Evolutionary conservation across 2,329 filamentous ascomycete species (phyloP).

Genomic region (Diaporthe citriasiana): DNA sequence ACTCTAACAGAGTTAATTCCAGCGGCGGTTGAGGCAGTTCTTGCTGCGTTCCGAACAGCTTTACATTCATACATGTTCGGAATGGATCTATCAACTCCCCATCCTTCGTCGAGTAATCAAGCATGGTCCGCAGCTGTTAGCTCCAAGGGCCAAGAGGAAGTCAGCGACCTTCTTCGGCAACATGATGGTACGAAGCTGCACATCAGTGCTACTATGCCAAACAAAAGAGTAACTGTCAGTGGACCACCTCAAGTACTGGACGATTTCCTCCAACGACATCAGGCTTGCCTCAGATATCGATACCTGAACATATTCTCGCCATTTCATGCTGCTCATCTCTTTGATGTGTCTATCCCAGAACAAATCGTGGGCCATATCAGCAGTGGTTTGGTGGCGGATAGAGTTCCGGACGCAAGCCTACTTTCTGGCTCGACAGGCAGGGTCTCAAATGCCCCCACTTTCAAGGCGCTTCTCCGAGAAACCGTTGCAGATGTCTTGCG

Average conservation of each 20-base stretch:
- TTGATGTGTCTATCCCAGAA: background rate
- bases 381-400: background rate
- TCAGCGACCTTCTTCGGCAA: background rate
- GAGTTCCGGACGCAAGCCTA: background rate
- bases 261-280: background rate
- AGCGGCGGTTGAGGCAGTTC: conserved; percentile 74
- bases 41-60: conserved; percentile 75
- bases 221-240: conserved; percentile 1
- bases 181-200: background rate
- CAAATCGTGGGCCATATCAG: background rate
- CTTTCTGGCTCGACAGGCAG: conserved; percentile 14
- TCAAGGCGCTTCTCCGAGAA: background rate
- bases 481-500: conserved; percentile 7
- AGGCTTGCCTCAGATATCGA: conserved; percentile 10
- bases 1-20: conserved; percentile 73
- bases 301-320: conserved; percentile 18
- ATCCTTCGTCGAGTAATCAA: conserved; percentile 74
- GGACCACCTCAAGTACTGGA: conserved; percentile 2
- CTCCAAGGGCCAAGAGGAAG: conserved; percentile 65
- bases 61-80: conserved; percentile 65
- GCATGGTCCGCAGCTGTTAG: conserved; percentile 69
- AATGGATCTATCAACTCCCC: conserved; percentile 55
- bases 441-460: conserved; percentile 17
- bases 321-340: conserved; percentile 15
- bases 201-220: conserved; percentile 13